Evolutionary conservation across 148 eudicot genomes (phyloP).

Genomic region (Pharnaceum exiguum): DNA sequence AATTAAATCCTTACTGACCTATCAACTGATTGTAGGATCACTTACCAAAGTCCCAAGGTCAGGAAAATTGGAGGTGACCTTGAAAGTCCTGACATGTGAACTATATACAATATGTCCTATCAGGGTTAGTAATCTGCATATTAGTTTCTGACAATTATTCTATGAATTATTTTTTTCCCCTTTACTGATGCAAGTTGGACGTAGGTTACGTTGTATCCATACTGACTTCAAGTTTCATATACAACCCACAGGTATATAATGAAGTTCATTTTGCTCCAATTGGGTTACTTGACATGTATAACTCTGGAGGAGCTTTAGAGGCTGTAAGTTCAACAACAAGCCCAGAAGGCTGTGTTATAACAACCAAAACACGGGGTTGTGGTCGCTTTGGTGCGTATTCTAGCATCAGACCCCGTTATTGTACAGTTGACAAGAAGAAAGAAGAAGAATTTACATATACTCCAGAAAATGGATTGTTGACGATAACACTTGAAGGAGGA

Average conservation of each 20-base stretch:
- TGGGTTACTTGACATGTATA: slow-evolving; percentile 54
- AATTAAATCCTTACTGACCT: not conserved
- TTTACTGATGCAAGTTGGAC: not conserved
- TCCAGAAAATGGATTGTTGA: slow-evolving; percentile 37
- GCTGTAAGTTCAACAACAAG: slow-evolving; percentile 14
- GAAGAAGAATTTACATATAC: slow-evolving; percentile 11
- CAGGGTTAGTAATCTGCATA: slow-evolving; percentile 30
- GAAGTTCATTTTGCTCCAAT: slow-evolving; percentile 43
- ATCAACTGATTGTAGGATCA: slow-evolving; percentile 24
- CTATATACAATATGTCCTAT: slow-evolving; percentile 44
- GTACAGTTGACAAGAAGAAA: slow-evolving; percentile 25
- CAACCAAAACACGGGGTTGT: slow-evolving; percentile 34
- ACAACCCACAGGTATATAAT: slow-evolving; percentile 28
- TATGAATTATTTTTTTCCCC: too few species aligned
- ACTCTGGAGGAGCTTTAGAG: slow-evolving; percentile 54
- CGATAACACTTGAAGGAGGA: slow-evolving; percentile 36
- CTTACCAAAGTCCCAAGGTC: slow-evolving; percentile 25
- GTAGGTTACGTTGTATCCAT: not conserved
- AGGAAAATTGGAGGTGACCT: slow-evolving; percentile 29
- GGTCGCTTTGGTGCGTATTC: slow-evolving; percentile 57
- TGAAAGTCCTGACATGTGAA: slow-evolving; percentile 38
- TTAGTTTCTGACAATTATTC: not conserved
- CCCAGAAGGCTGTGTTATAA: slow-evolving; percentile 22
- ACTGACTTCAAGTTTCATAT: not conserved
- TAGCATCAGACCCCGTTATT: slow-evolving; percentile 25